Evolutionary conservation across 2,329 filamentous ascomycete genomes (phyloP), one percentile per base, ranked within the genome.

Genomic region (Teratosphaeria pseudoeucalypti): DNA sequence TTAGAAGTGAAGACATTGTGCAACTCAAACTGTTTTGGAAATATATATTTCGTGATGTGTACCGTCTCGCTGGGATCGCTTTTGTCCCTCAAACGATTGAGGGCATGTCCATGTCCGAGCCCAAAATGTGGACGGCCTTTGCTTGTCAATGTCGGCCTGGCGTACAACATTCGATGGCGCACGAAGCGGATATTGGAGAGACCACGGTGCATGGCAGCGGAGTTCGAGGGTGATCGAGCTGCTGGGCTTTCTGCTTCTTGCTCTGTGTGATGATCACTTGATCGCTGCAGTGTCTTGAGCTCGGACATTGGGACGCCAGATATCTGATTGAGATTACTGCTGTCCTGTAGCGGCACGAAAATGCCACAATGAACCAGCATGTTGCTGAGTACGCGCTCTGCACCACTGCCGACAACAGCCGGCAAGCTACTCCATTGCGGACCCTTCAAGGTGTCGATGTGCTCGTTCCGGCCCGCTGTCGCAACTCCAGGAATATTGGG

Each of bases 11-110:
- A 96, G n/a, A 88, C 90, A 73, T 97, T 99, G 70, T 95, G 90
- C 3, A 99, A 77, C 14, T 84, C 84, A 69, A 96, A 97, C 68
- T 97, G 92, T 11, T 87, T 82, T 34, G 94, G 94, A 66, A 99
- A 99, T 1, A 99, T 85, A 73, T 97, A 92, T 78, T 92, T 94
- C 82, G 96, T 84, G 23, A 95, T 75, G 65, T 88, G 89, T 11
- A 85, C 69, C 0, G 85, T 88, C 63, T 87, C 81, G 12, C 74
- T 69, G 1, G 77, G 67, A 66, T 82, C 76, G 43, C 75, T 62
- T 49, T 73, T 61, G 66, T 81, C 68, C 39, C 80, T 74, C 64
- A 81, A 88, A 26, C 90, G 84, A 69, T 94, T 95, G 27, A 97
- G 74, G 2, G 92, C 85, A 76, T 96, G 92, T 59, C 90, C 90